These are phyloP conservation scores for Clitoria ternatea DNA, from an alignment of 306 rosid genomes.

Conservation along the genomic window DNA sequence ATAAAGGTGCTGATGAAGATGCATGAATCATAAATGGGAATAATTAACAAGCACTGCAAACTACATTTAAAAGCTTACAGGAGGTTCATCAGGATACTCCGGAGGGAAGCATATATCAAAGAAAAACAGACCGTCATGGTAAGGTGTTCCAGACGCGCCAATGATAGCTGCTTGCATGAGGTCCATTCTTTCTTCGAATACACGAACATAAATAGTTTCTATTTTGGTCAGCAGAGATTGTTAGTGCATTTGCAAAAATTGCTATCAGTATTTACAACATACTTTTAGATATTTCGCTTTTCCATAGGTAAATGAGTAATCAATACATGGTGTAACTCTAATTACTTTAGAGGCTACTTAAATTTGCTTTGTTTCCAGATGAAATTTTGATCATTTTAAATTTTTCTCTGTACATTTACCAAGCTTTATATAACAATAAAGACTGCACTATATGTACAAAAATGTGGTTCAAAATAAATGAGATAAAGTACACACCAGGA, in stretches of 20 bases:
- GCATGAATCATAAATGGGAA: conserved; percentile 5
- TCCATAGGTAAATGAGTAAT: conserved; percentile 7
- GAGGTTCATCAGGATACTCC: conserved; percentile 80
- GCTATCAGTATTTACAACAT: background rate
- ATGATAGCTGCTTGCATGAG: conserved; percentile 79
- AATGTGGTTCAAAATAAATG: conserved; percentile 1
- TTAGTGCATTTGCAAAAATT: conserved; percentile 20
- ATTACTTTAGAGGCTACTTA: background rate
- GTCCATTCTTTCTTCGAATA: conserved; percentile 88
- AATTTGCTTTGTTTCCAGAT: background rate
- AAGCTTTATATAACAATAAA: background rate
- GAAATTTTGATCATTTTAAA: background rate
- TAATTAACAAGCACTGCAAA: conserved; percentile 18
- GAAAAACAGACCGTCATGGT: conserved; percentile 86
- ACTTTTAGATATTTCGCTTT: background rate
- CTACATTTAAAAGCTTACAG: conserved; percentile 59
- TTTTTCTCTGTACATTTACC: background rate
- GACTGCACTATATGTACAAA: background rate
- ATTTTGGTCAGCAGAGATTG: conserved; percentile 22
- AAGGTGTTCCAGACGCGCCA: conserved; percentile 97
- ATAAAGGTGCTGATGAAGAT: conserved; percentile 5
- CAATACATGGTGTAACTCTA: background rate
- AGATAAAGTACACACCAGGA: conserved; percentile 60
- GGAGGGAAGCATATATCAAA: conserved; percentile 88
- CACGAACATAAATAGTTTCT: conserved; percentile 86